Evolutionary conservation across 352 stramenopile genomes (phyloP), one percentile per base, ranked within the genome.

Genomic region (Pythium periplocum): DNA sequence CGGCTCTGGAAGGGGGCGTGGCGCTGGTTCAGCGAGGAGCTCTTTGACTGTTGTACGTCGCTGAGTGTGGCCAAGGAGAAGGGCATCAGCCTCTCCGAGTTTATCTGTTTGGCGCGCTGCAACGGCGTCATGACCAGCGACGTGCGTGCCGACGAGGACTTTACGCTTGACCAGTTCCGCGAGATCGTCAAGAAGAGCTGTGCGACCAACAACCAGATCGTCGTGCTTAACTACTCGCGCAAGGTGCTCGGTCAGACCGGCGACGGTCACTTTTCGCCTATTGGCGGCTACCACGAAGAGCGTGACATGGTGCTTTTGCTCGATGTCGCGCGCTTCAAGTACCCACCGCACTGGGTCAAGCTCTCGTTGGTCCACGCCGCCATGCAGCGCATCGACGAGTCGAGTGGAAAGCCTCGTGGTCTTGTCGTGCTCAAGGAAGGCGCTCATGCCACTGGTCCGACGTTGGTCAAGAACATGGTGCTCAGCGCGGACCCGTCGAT

Each of bases 321-420:
- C 52, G 97, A 99, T 60, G 96, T 97, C 6, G 93, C 95, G 38
- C 72, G 93, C 31, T 98, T 98, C 78, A 98, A 98, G 71, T 98
- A 99, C 68, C 86, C 94, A 17, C 95, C 96, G 43, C 80, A 91
- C 57, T 91, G 81, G 81, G 74, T 91, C 33, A 71, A 72, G 40
- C 64, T 91, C 33, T 73, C 72, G 31, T 56, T 65, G 4, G 67
- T 83, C 30, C 75, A 72, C 32, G 61, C 83, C 41, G 56, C 78
- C 32, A 83, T 89, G 68, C 70, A 84, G 48, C 51, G 40, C 12
- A 37, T 87, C 31, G 73, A 84, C 37, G 32, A 57, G 45, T 74
- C 75, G 30, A 86, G 71, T 44, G 66, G 76, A n/a, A 48, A 66
- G 26, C 73, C 78, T 32, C 61, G 57, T 44, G 51, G 51, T 41